Conservation (phyloP, 73 alveolate genomes). For the Paraurostyla sp. region DNA sequence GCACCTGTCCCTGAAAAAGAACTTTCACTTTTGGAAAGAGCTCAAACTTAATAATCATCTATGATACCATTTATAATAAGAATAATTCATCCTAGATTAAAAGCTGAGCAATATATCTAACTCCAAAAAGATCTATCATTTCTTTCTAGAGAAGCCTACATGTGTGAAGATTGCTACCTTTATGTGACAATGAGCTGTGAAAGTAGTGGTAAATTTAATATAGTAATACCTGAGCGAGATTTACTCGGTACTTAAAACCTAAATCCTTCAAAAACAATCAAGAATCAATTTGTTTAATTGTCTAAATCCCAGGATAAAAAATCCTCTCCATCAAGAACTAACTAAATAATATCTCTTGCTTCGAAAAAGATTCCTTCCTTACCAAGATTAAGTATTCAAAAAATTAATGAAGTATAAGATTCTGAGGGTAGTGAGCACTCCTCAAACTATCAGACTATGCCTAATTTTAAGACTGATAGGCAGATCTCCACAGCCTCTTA, state of each 20-base stretch:
- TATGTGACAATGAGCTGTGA: slow-evolving; percentile 28
- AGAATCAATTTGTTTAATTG: neutral
- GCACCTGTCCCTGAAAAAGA: slow-evolving; percentile 47
- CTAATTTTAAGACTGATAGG: too few species aligned
- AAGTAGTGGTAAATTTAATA: slow-evolving; percentile 15
- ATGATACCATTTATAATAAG: slow-evolving; percentile 40
- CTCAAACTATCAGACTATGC: too few species aligned
- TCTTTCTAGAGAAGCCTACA: slow-evolving; percentile 7
- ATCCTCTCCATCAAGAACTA: too few species aligned
- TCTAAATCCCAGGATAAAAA: too few species aligned
- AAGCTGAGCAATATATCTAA: slow-evolving; percentile 10
- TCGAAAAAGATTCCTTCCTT: too few species aligned
- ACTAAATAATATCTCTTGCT: too few species aligned
- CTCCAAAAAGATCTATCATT: slow-evolving; percentile 1
- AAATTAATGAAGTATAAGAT: too few species aligned
- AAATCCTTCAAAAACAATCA: neutral
- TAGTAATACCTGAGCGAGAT: neutral
- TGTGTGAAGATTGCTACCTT: slow-evolving; percentile 46
- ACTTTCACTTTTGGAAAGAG: neutral
- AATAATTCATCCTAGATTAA: slow-evolving; percentile 12
- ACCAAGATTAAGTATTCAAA: too few species aligned
- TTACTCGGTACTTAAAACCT: slow-evolving; percentile 13
- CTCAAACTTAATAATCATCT: neutral
- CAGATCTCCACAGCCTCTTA: too few species aligned
- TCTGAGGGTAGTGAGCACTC: too few species aligned